Base-by-base conservation (phyloP, 306 rosid genomes). In the Trifolium repens region DNA sequence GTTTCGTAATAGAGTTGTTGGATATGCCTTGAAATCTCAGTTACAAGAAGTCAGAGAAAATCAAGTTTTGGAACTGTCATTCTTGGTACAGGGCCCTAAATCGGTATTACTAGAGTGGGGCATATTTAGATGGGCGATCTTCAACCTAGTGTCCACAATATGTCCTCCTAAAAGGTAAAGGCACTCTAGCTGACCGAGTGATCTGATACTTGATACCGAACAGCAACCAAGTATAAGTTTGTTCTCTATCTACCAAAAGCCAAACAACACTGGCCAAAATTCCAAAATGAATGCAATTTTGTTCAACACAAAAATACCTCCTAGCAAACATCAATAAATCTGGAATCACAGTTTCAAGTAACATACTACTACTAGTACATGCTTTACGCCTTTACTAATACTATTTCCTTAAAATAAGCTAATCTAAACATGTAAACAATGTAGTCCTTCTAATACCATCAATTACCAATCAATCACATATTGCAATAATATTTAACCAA, bases 231-330 rank as follows among this genome's bases (percentile, higher is more conserved):
- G 35, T 32, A 32, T 32, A 32, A 32, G 35, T 32, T 49, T 17
- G 46, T 67, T 57, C 46, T 8, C 39, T 73, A 10, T 24, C 60
- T 15, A 67, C 11, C 67, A 40, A n/a, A 47, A 57, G 8, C 50
- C 30, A 37, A 37, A 10, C 27, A 34, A 69, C 7, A 39, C 39
- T 46, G 14, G 40, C 16, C 10, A 37, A 54, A 76, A 24, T 61
- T 71, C 67, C 34, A 67, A 49, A 37, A 26, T 57, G 13, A 59
- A 43, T 22, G 16, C 4, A 73, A 55, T 16, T 58, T 35, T 37
- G 8, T 35, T 46, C 32, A 26, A 35, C 72, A 72, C 26, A 30
- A 14, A 61, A 64, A 7, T 72, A 8, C 43, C 39, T 22, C 26
- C 44, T 32, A 62, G 67, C 43, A 10, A 9, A 61, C 14, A 4